Conservation (phyloP, 331 rosid species). For the Phaseolus coccineus region DNA sequence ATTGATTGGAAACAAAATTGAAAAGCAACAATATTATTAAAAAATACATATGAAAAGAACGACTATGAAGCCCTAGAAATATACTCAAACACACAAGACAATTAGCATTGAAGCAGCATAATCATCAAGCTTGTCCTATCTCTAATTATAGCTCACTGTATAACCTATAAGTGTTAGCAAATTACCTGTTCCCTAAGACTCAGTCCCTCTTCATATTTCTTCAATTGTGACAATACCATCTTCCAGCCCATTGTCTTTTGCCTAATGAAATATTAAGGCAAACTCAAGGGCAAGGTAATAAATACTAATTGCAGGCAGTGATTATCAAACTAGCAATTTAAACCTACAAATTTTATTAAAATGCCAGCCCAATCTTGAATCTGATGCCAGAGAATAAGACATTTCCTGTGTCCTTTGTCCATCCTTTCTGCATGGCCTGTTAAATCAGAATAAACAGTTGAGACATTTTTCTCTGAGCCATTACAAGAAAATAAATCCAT, state of each 20-base stretch:
- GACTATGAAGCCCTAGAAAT: slow-evolving; percentile 15
- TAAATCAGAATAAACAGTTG: slow-evolving; percentile 41
- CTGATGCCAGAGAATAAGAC: slow-evolving; percentile 91
- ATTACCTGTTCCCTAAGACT: slow-evolving; percentile 91
- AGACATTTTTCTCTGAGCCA: slow-evolving; percentile 21
- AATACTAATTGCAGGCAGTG: slow-evolving; percentile 11
- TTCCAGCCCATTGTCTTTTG: slow-evolving; percentile 86
- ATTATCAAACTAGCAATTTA: slow-evolving; percentile 32
- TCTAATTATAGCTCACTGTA: slow-evolving; percentile 9
- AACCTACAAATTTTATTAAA: slow-evolving; percentile 73
- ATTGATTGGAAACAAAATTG: slow-evolving; percentile 9
- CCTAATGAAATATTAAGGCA: slow-evolving; percentile 56
- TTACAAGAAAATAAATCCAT: slow-evolving; percentile 26
- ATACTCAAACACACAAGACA: slow-evolving; percentile 13
- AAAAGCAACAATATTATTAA: background rate
- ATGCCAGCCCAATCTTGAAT: slow-evolving; percentile 95
- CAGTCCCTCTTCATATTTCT: slow-evolving; percentile 86
- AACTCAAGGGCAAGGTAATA: slow-evolving; percentile 32
- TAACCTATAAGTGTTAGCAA: slow-evolving; percentile 15
- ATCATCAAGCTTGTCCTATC: slow-evolving; percentile 2
- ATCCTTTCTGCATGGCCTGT: slow-evolving; percentile 97
- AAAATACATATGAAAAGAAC: background rate
- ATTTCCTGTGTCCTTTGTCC: slow-evolving; percentile 84
- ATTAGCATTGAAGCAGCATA: background rate
- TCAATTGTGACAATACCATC: slow-evolving; percentile 85